These are phyloP conservation scores for Pestalotiopsis sp. DNA, from an alignment of 2,329 filamentous ascomycete species.

Conservation along the genomic window DNA sequence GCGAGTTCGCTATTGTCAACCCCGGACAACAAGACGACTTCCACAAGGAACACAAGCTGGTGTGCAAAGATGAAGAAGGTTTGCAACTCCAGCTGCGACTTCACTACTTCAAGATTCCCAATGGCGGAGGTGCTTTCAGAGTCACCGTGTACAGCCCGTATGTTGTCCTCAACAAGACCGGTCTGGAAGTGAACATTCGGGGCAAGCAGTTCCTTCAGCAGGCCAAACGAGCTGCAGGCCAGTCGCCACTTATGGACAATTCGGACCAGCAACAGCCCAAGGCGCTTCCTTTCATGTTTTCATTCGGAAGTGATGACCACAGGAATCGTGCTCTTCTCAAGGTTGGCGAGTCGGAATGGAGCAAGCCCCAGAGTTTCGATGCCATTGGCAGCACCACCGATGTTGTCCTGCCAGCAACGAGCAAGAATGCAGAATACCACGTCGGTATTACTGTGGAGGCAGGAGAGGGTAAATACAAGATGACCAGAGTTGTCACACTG, in stretches of 20 bases:
- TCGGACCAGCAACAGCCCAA: slow-evolving; percentile 63
- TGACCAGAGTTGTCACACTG: slow-evolving; percentile 93
- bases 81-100: slow-evolving; percentile 79
- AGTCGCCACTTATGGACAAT: slow-evolving; percentile 60
- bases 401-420: slow-evolving; percentile 76
- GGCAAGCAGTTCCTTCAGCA: slow-evolving; percentile 88
- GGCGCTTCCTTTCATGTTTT: slow-evolving; percentile 93
- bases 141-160: slow-evolving; percentile 96
- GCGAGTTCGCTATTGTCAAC: slow-evolving; percentile 97
- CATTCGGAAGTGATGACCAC: slow-evolving; percentile 83
- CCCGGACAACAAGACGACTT: slow-evolving; percentile 87
- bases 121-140: slow-evolving; percentile 94
- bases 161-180: slow-evolving; percentile 92
- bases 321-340: slow-evolving; percentile 89
- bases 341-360: slow-evolving; percentile 91
- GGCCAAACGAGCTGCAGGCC: slow-evolving; percentile 81
- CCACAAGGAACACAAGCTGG: slow-evolving; percentile 75
- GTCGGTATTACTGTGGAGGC: slow-evolving; percentile 86
- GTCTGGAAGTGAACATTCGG: slow-evolving; percentile 82
- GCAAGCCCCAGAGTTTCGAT: slow-evolving; percentile 96
- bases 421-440: slow-evolving; percentile 80
- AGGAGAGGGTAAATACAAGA: slow-evolving; percentile 95
- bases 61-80: slow-evolving; percentile 83
- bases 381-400: slow-evolving; percentile 93
- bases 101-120: slow-evolving; percentile 87